Base-by-base conservation (phyloP, 306 rosid genomes). In the Leucaena leucocephala region DNA sequence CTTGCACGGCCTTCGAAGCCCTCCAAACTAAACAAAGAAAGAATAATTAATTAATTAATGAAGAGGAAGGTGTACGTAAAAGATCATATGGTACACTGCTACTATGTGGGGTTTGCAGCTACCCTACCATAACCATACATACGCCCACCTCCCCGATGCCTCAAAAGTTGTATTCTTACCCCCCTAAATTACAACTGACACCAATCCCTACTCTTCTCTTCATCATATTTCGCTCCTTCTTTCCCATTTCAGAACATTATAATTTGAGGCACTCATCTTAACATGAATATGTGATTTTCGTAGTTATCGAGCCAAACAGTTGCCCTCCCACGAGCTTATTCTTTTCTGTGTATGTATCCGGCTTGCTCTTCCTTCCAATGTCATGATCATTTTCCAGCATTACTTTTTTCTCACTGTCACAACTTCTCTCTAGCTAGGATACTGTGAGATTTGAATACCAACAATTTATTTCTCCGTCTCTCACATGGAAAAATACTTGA, bases 401-500 rank as follows among this genome's bases (percentile, higher is more conserved):
- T 35, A 13, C 68, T 63, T 63, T 63, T 63, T 63, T 33, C 8
- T 33, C 6, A 0, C n/a, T 8, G 70, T 38, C 27, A 6, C 33
- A 16, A 65, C 22, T 36, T 65, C 12, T 27, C 16, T 62, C 66
- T 13, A 50, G 27, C 27, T 27, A 27, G 27, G 27, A 16, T 50
- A 22, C n/a, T 4, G 7, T 61, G 2, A 61, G 13, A 61, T 61
- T 63, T 34, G 21, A 35, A 36, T 16, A 8, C 72, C 33, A 19
- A 42, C 72, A 0, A 40, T 4, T 42, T 19, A 42, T 40, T 42
- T 42, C 73, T 43, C 73, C 36, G 5, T 11, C 7, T 19, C 12
- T 45, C 73, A 45, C 38, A 69, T 69, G 74, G 10, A 42, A 67
- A 42, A 61, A 61, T 40, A 33, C 68, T 63, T 5, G 68, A 7